Percentiles rank a stretch among this genome's conserved stretches.
Evolutionary conservation across 2,329 filamentous ascomycete genomes (phyloP).

Genomic region (Fusarium sp.): DNA sequence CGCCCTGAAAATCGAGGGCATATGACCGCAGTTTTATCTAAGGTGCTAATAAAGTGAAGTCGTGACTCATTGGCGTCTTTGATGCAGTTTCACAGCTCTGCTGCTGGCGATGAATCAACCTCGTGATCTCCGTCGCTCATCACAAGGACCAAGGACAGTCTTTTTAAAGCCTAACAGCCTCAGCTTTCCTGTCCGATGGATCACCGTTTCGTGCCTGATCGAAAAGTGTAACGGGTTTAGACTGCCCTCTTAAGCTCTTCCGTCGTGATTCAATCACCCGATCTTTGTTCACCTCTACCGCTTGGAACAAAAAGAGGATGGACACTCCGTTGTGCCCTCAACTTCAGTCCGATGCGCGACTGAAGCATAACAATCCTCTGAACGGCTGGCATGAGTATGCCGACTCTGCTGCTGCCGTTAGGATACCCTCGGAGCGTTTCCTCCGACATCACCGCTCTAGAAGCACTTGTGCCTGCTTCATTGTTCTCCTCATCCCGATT

Average conservation of each 20-base stretch:
- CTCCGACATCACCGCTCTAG: slow-evolving; percentile 15
- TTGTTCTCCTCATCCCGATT: background rate
- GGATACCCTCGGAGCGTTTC: slow-evolving; percentile 19
- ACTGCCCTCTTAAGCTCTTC: background rate
- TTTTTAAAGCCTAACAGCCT: background rate
- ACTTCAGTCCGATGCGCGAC: background rate
- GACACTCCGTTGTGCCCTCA: background rate
- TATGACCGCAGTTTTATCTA: background rate
- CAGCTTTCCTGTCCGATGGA: too few relatives aligned
- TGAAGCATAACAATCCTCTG: background rate
- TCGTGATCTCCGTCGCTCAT: background rate
- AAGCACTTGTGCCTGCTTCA: background rate
- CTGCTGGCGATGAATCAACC: background rate
- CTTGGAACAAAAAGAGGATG: background rate
- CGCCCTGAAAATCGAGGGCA: slow-evolving; percentile 11
- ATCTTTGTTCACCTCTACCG: background rate
- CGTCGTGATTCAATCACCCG: background rate
- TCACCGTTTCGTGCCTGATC: too few relatives aligned
- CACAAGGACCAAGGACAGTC: too few relatives aligned
- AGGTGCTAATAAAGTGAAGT: slow-evolving; percentile 21
- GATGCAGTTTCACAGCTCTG: background rate
- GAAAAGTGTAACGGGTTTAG: too few relatives aligned
- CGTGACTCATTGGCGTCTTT: slow-evolving; percentile 31
- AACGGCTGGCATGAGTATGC: background rate
- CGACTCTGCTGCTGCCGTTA: slow-evolving; percentile 11